Percentiles rank a stretch among this genome's conserved stretches.
Evolutionary conservation across 2,329 filamentous ascomycete genomes (phyloP).

Genomic region (Diaporthe helianthi): DNA sequence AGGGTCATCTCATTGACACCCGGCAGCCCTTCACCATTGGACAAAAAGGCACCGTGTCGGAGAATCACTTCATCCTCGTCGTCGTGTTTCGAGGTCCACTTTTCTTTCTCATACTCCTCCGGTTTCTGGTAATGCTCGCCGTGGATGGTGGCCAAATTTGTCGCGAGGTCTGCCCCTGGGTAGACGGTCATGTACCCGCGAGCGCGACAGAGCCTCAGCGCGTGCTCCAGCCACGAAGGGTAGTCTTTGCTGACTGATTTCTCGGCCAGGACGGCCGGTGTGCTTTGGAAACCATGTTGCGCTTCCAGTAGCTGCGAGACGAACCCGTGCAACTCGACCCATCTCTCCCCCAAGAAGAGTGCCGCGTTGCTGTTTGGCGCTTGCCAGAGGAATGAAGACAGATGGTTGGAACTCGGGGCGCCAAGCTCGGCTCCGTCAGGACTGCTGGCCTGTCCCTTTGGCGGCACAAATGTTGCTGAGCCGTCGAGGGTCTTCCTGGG

Average conservation of each 20-base stretch:
- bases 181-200: slow-evolving; percentile 83
- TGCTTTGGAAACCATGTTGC: slow-evolving; percentile 44
- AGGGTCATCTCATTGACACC: slow-evolving; percentile 60
- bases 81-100: slow-evolving; percentile 39
- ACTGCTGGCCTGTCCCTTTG: slow-evolving; percentile 38
- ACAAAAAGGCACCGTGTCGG: slow-evolving; percentile 51
- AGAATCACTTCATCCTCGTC: slow-evolving; percentile 39
- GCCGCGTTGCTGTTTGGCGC: slow-evolving; percentile 82
- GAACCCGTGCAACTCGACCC: slow-evolving; percentile 85
- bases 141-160: slow-evolving; percentile 74
- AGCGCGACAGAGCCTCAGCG: slow-evolving; percentile 76
- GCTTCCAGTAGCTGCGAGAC: slow-evolving; percentile 67
- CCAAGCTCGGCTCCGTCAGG: background rate
- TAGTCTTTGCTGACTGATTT: slow-evolving; percentile 72
- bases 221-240: slow-evolving; percentile 80
- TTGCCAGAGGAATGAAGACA: slow-evolving; percentile 81
- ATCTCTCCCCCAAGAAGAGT: slow-evolving; percentile 84
- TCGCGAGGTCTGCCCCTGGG: slow-evolving; percentile 65
- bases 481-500: slow-evolving; percentile 71
- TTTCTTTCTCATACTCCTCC: slow-evolving; percentile 65
- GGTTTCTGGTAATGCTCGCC: slow-evolving; percentile 75
- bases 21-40: slow-evolving; percentile 51
- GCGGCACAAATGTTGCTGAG: slow-evolving; percentile 58
- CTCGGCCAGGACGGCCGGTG: slow-evolving; percentile 50
- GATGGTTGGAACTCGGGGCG: slow-evolving; percentile 37